Conservation (phyloP, 257 asterid species). For the Paraleonurus japonicus region DNA sequence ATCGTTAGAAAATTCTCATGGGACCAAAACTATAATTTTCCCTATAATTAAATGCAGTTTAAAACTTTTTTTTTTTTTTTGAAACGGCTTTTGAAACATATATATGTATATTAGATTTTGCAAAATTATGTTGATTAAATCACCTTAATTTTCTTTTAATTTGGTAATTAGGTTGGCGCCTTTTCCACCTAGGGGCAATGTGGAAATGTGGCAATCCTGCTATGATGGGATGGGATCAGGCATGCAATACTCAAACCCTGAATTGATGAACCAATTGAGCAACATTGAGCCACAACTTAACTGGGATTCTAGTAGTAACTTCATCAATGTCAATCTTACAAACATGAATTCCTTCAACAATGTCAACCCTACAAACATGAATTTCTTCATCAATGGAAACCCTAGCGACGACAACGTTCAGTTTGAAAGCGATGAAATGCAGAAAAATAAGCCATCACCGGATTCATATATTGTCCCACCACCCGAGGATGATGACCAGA, state of each 20-base stretch:
- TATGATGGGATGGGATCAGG: background rate
- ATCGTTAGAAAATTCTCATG: too few species aligned
- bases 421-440: background rate
- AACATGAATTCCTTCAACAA: background rate
- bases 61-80: too few species aligned
- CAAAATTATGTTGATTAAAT: background rate
- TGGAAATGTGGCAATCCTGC: background rate
- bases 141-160: background rate
- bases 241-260: slow-evolving; percentile 5
- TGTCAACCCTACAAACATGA: background rate
- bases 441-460: background rate
- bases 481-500: background rate
- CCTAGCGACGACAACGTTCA: background rate
- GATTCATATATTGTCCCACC: slow-evolving; percentile 6
- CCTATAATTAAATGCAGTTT: too few species aligned
- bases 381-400: background rate
- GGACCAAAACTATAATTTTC: too few species aligned
- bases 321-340: background rate
- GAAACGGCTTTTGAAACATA: too few species aligned
- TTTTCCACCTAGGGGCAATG: background rate
- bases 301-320: background rate
- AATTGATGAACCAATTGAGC: slow-evolving; percentile 11
- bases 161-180: background rate
- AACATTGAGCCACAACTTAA: slow-evolving; percentile 10
- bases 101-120: too few species aligned